These are phyloP conservation scores for Ophiocordyceps unilateralis DNA, from an alignment of 2,329 filamentous ascomycete genomes.

Conservation along the genomic window DNA sequence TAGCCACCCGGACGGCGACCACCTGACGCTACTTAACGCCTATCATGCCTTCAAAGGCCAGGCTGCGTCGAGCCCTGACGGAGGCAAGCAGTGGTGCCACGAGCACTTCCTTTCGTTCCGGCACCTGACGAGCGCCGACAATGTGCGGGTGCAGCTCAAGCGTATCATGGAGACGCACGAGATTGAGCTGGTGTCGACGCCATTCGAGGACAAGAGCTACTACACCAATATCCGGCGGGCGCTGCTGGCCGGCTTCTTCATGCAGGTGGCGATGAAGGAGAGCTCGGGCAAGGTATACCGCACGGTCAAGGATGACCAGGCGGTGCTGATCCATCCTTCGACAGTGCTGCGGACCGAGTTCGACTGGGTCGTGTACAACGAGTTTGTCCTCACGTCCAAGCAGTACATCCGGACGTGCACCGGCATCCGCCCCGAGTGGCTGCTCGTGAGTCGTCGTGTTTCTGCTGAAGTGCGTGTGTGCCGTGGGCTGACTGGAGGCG, in stretches of 20 bases:
- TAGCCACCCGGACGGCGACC: slow-evolving; percentile 82
- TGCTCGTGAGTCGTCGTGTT: slow-evolving; percentile 44
- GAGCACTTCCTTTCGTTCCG: slow-evolving; percentile 88
- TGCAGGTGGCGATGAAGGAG: slow-evolving; percentile 96
- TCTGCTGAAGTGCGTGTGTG: not conserved
- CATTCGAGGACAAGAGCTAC: slow-evolving; percentile 91
- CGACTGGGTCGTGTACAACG: slow-evolving; percentile 97
- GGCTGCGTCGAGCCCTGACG: slow-evolving; percentile 38
- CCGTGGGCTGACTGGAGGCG: not conserved
- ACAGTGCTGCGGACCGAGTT: slow-evolving; percentile 77
- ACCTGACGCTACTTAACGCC: slow-evolving; percentile 89
- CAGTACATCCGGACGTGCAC: slow-evolving; percentile 95
- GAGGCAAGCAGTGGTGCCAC: slow-evolving; percentile 85
- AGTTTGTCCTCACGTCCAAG: slow-evolving; percentile 95
- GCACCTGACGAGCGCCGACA: slow-evolving; percentile 81
- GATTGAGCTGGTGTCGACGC: slow-evolving; percentile 71
- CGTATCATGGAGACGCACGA: slow-evolving; percentile 92
- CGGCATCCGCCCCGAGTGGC: slow-evolving; percentile 82
- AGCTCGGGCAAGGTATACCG: slow-evolving; percentile 76
- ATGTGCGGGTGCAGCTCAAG: slow-evolving; percentile 78
- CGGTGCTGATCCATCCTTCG: slow-evolving; percentile 80
- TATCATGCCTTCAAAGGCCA: slow-evolving; percentile 90
- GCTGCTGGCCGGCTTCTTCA: slow-evolving; percentile 91
- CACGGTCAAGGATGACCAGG: slow-evolving; percentile 93
- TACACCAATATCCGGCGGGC: slow-evolving; percentile 94